These are phyloP conservation scores for Pyrus bretschneideri DNA, from an alignment of 306 rosid species.

Conservation along the genomic window DNA sequence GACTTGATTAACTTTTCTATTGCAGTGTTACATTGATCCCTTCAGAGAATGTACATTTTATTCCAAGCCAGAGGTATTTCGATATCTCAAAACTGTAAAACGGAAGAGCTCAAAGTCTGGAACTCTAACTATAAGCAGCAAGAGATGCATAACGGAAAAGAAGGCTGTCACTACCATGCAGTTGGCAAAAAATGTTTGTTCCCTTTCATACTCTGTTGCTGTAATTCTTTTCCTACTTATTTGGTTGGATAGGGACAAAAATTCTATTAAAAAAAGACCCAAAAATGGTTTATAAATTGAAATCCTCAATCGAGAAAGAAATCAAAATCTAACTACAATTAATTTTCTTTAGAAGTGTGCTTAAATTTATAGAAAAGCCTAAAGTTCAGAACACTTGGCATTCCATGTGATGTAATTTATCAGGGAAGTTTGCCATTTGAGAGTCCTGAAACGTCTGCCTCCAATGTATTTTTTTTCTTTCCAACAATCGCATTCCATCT, in stretches of 20 bases:
- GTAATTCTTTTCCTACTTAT: neutral
- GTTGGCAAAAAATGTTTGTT: slow-evolving; percentile 47
- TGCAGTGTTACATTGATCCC: slow-evolving; percentile 78
- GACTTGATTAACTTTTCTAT: slow-evolving; percentile 11
- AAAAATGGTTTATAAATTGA: neutral
- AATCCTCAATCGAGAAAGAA: neutral
- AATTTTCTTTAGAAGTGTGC: neutral
- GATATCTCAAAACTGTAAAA: slow-evolving; percentile 50
- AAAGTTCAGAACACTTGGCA: neutral
- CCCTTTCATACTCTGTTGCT: slow-evolving; percentile 6
- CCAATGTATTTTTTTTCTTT: neutral
- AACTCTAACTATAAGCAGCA: slow-evolving; percentile 35
- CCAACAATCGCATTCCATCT: neutral
- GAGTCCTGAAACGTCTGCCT: neutral
- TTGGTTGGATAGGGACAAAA: slow-evolving; percentile 1
- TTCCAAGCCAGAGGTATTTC: slow-evolving; percentile 81
- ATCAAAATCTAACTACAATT: neutral
- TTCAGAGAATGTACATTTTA: slow-evolving; percentile 48
- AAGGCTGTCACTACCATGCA: slow-evolving; percentile 15
- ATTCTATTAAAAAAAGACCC: neutral
- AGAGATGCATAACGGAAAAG: slow-evolving; percentile 24
- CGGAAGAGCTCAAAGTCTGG: slow-evolving; percentile 25
- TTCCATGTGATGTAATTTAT: neutral
- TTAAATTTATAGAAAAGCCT: neutral
- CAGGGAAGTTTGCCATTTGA: neutral